Conservation (phyloP, 2,329 filamentous ascomycete species). For the Claviceps digitariae region DNA sequence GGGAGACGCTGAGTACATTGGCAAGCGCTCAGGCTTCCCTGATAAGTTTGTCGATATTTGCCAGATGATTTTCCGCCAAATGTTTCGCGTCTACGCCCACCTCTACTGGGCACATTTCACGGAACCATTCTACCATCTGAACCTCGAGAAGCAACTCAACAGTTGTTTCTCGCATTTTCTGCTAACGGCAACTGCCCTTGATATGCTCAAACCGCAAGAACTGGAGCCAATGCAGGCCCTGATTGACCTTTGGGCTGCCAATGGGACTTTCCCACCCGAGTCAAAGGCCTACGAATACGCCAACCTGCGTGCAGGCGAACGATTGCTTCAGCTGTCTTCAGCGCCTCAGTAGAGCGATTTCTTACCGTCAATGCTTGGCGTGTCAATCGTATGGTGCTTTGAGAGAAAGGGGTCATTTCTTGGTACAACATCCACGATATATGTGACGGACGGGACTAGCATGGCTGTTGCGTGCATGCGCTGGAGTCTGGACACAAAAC, state of each 20-base stretch:
- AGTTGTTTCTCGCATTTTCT: conserved; percentile 81
- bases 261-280: conserved; percentile 72
- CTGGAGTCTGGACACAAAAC: not conserved
- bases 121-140: conserved; percentile 72
- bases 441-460: not conserved
- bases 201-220: conserved; percentile 77
- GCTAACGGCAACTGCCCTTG: conserved; percentile 64
- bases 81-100: conserved; percentile 97
- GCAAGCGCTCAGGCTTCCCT: conserved; percentile 86
- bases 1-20: conserved; percentile 63
- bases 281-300: conserved; percentile 54
- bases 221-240: conserved; percentile 92
- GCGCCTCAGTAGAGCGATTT: conserved; percentile 14
- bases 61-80: conserved; percentile 90
- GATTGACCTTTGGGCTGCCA: conserved; percentile 81
- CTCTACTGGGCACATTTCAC: conserved; percentile 94
- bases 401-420: not conserved
- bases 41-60: conserved; percentile 80
- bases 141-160: conserved; percentile 69
- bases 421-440: not conserved
- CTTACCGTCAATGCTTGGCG: not conserved
- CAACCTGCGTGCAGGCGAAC: conserved; percentile 46
- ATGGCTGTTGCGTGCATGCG: conserved; percentile 2
- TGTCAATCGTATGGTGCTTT: not conserved
- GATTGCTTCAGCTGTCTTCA: conserved; percentile 36